These are phyloP conservation scores for Haberlea rhodopensis DNA, from an alignment of 257 asterid species.

Conservation along the genomic window DNA sequence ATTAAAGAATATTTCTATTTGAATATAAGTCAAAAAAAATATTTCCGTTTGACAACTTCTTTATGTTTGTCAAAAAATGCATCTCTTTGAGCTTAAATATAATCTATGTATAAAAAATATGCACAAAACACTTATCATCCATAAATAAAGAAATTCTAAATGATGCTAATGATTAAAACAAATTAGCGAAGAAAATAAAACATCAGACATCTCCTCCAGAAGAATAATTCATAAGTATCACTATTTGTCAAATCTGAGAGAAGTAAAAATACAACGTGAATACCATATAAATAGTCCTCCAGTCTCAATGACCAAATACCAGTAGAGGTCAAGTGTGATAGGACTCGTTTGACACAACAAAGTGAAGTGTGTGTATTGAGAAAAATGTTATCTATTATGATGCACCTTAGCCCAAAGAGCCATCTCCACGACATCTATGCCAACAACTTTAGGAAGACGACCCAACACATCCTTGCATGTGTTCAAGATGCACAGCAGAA, in stretches of 20 bases:
- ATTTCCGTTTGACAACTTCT: not conserved
- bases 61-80: constrained; percentile 2
- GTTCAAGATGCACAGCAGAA: constrained; percentile 75
- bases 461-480: constrained; percentile 81
- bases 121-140: not conserved
- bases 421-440: constrained; percentile 98
- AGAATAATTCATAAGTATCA: constrained; percentile 1
- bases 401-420: constrained; percentile 99
- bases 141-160: constrained; percentile 6
- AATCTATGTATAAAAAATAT: not conserved
- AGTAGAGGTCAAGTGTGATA: constrained; percentile 1
- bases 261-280: constrained; percentile 8
- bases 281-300: not conserved
- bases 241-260: not conserved
- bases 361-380: constrained; percentile 9
- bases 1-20: not conserved
- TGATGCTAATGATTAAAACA: not conserved
- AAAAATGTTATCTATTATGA: constrained; percentile 18
- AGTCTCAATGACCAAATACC: constrained; percentile 17
- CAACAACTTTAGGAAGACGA: constrained; percentile 91
- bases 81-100: not conserved
- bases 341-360: not conserved
- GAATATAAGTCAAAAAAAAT: not conserved
- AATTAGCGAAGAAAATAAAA: not conserved
- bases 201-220: constrained; percentile 5